These are phyloP conservation scores for Fusarium poae DNA, from an alignment of 2,329 filamentous ascomycete species.

Conservation along the genomic window DNA sequence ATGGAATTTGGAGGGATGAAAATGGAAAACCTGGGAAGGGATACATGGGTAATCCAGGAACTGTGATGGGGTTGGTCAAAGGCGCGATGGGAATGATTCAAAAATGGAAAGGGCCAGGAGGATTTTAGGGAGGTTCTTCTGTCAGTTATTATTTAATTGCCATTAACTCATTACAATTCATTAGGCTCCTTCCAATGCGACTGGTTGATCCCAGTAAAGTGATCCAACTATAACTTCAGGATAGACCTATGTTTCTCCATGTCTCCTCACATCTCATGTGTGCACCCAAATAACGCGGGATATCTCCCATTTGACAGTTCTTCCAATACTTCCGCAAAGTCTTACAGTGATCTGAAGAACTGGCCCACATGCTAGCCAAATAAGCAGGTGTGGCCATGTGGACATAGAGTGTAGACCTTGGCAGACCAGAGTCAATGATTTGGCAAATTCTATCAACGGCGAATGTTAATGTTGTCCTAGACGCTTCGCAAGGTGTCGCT, in stretches of 20 bases:
- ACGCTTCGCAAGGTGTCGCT: not conserved
- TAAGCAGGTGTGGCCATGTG: constrained; percentile 57
- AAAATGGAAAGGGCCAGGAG: constrained; percentile 34
- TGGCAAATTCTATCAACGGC: constrained; percentile 55
- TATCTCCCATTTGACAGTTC: constrained; percentile 54
- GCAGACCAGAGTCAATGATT: constrained; percentile 50
- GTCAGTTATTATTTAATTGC: no score
- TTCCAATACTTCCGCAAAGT: constrained; percentile 55
- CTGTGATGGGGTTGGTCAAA: constrained; percentile 25
- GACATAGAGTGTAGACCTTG: constrained; percentile 55
- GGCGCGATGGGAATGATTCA: constrained; percentile 29
- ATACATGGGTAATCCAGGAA: constrained; percentile 39
- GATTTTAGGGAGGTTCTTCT: not conserved
- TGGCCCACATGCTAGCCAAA: constrained; percentile 55
- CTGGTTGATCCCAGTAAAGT: not conserved
- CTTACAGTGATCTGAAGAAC: constrained; percentile 51
- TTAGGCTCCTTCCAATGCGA: no score
- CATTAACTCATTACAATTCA: not conserved
- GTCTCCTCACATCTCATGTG: constrained; percentile 51
- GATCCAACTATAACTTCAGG: not conserved
- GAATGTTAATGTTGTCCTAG: constrained; percentile 42
- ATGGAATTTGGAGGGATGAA: constrained; percentile 40
- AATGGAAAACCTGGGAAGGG: constrained; percentile 29
- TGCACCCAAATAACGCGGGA: constrained; percentile 53
- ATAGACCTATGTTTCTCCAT: constrained; percentile 50